phyloP scores from a whole-genome alignment of 805 yeast species.

The Cephaloascus fragrans region DNA sequence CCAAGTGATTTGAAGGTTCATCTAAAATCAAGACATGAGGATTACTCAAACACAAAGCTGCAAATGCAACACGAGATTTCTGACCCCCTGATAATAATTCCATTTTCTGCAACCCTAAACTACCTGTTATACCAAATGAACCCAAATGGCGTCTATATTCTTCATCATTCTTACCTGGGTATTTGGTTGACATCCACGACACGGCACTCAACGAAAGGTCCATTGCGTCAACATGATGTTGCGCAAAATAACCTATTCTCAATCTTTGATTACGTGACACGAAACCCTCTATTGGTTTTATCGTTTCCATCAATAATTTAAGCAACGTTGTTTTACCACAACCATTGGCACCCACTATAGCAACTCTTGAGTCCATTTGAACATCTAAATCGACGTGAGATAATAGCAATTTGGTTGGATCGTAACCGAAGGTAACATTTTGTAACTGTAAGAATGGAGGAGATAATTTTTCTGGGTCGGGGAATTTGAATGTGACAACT shows the following conservation, averaged over 20 bases:
- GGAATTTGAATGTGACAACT: slow-evolving; percentile 77
- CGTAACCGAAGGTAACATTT: slow-evolving; percentile 81
- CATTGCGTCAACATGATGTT: slow-evolving; percentile 98
- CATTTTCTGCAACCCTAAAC: slow-evolving; percentile 88
- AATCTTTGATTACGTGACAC: slow-evolving; percentile 76
- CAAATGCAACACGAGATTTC: slow-evolving; percentile 96
- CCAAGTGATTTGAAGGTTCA: slow-evolving; percentile 98
- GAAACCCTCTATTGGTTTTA: slow-evolving; percentile 67
- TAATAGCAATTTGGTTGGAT: slow-evolving; percentile 52
- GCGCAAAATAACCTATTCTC: slow-evolving; percentile 95
- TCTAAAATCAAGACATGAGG: slow-evolving; percentile 91
- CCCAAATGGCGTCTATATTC: slow-evolving; percentile 96
- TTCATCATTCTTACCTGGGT: slow-evolving; percentile 92
- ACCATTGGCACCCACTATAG: slow-evolving; percentile 98
- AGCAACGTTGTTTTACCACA: slow-evolving; percentile 96
- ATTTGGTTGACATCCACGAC: slow-evolving; percentile 82
- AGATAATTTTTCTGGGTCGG: slow-evolving; percentile 87
- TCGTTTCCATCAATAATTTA: slow-evolving; percentile 72
- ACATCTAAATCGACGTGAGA: slow-evolving; percentile 80
- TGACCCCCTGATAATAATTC: slow-evolving; percentile 93
- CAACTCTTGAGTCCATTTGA: slow-evolving; percentile 90
- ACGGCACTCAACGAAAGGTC: slow-evolving; percentile 80
- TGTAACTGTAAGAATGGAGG: slow-evolving; percentile 90
- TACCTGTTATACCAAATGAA: slow-evolving; percentile 93
- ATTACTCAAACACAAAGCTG: slow-evolving; percentile 79